A percentile compares a stretch with the other conserved stretches of the same genome.
phyloP scores from a whole-genome alignment of 179 eudicot species.

The Amaranthus tricolor region DNA sequence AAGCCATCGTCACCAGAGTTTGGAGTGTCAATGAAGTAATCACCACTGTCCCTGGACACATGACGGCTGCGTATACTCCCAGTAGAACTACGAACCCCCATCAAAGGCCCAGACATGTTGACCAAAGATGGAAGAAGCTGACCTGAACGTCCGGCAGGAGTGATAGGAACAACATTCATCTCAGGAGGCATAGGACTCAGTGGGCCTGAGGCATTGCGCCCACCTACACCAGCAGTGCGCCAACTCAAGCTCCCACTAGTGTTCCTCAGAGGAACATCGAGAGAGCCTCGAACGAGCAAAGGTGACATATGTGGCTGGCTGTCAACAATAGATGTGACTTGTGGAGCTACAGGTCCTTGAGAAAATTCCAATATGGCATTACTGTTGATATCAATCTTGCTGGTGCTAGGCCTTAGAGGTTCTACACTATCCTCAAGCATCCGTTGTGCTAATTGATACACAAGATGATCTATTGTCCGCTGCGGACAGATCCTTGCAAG shows the following conservation, averaged over 20 bases:
- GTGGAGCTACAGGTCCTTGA: slow-evolving; percentile 79
- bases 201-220: slow-evolving; percentile 95
- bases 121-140: slow-evolving; percentile 91
- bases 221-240: slow-evolving; percentile 86
- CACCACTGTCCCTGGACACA: slow-evolving; percentile 95
- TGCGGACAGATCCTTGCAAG: slow-evolving; percentile 97
- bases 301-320: slow-evolving; percentile 99
- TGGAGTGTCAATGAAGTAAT: slow-evolving; percentile 93
- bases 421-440: slow-evolving; percentile 94
- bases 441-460: slow-evolving; percentile 85
- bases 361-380: slow-evolving; percentile 79
- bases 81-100: slow-evolving; percentile 97
- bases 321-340: slow-evolving; percentile 62
- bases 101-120: slow-evolving; percentile 96
- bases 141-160: slow-evolving; percentile 86
- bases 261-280: slow-evolving; percentile 87
- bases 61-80: slow-evolving; percentile 96
- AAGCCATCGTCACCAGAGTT: slow-evolving; percentile 91
- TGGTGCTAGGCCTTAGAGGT: slow-evolving; percentile 61
- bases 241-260: slow-evolving; percentile 92
- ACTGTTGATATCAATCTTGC: slow-evolving; percentile 60
- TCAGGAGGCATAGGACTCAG: slow-evolving; percentile 92
- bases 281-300: slow-evolving; percentile 91
- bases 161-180: slow-evolving; percentile 70
- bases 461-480: slow-evolving; percentile 91